Base-by-base conservation (phyloP, 2,329 filamentous ascomycete species). In the Aspergillus japonicus region DNA sequence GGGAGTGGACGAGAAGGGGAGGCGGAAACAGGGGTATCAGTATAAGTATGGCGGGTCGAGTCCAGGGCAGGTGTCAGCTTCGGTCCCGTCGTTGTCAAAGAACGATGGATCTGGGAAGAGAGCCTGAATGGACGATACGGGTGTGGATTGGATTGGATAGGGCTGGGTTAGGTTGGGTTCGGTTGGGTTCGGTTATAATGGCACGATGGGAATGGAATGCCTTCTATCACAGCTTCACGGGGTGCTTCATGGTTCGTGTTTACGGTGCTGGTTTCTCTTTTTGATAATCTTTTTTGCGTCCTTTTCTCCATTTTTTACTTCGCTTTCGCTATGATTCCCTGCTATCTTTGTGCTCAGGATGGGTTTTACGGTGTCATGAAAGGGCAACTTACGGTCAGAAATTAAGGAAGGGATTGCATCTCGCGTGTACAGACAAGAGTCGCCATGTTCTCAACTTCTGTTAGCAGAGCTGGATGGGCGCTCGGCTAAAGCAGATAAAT, bases 1-100 rank as follows among this genome's bases (percentile, higher is more conserved):
- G 8, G 16, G 6, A 44, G 39, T 5, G 39, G 68, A 68, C 47
- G 65, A 66, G 16, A 66, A 66, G 21, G 67, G 61, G 3, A 65
- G 67, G 47, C 65, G 63, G 14, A 70, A 68, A 42, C 66, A 69
- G 62, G 71, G 66, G n/a, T 78, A 78, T 65, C 69, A 67, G 53
- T 78, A 78, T 59, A 76, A 76, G 59, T 73, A 77, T 64, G 68
- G 60, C 5, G 60, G 61, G 31, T 35, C 35, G 11, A 44, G 23
- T 19, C 39, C 39, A 19, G 16, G 7, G 14, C 39, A 16, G 16
- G 39, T 19, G 39, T 44, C 39, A 8, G 7, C 39, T 19, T 19
- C 39, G 7, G 39, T 19, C 14, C 5, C 39, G 14, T 44, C 16
- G n/a, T 19, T 19, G 6, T 44, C 39, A 19, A 35, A 10, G 12